Base-by-base conservation (phyloP, 257 asterid species). In the Capsicum chinense region DNA sequence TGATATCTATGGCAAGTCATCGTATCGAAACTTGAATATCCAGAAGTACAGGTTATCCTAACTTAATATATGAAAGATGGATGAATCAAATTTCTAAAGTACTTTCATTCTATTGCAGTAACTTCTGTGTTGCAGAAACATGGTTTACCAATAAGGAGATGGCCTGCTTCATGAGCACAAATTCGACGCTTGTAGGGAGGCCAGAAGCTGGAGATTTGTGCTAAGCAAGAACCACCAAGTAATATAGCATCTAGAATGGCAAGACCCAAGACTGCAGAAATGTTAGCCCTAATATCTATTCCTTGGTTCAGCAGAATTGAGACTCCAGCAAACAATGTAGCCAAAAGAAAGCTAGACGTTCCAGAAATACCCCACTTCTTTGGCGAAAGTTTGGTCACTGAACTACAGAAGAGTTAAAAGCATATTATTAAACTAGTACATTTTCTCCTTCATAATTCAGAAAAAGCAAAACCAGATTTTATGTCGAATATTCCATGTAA, bases 131-230 rank as follows among this genome's bases (percentile, higher is more conserved):
- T 15, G 10, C 60, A 58, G 79, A 70, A 67, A 83, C 58, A 82
- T 14, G 60, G 84, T 58, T 88, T 89, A 95, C 99, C 99, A 64
- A 26, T 1, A 26, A 26, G 33, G 33, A 26, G 33, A 26, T 26
- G 33, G 33, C 33, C 2, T 26, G 33, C 33, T 26, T 26, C 33
- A 26, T 26, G 33, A 26, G 1, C 33, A 26, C 33, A 26, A 26
- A 26, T 26, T 26, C 33, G 33, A 26, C 2, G 33, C 33, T 26
- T 26, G 33, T 26, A 26, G 33, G 33, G 33, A 26, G 98, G 99
- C 99, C 98, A 95, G 81, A 88, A 91, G 88, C 99, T 93, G 85
- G 98, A 91, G 86, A 95, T 91, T 82, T 90, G 97, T 87, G 99
- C 98, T 87, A 95, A 88, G 89, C 93, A 95, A 44, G 97, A 83